phyloP scores from a whole-genome alignment of 2,329 filamentous ascomycete species.

The Tolypocladium paradoxum region DNA sequence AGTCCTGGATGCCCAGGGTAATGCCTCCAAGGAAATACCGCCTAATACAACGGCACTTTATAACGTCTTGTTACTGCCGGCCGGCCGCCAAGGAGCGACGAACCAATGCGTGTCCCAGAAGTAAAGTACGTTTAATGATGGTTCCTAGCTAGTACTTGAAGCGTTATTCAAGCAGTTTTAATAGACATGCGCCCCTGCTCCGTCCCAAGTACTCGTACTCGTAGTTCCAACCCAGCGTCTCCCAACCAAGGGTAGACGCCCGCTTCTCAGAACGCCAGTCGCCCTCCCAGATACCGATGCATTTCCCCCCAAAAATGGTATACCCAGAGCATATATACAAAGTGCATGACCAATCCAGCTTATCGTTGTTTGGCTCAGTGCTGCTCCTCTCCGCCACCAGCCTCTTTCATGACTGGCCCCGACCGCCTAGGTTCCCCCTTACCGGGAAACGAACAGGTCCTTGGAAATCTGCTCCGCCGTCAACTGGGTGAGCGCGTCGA shows the following conservation, averaged over 20 bases:
- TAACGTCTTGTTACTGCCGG: too few relatives aligned
- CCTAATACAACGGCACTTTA: too few relatives aligned
- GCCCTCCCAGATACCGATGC: not conserved
- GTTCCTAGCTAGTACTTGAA: not conserved
- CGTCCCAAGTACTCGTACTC: too few relatives aligned
- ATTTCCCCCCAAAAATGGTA: not conserved
- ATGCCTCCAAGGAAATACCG: too few relatives aligned
- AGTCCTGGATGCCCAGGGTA: too few relatives aligned
- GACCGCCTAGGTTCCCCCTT: not conserved
- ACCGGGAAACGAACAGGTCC: conserved; percentile 10
- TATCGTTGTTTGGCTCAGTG: too few relatives aligned
- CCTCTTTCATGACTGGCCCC: not conserved
- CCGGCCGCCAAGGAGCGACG: not conserved
- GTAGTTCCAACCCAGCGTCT: not conserved
- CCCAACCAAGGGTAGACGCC: not conserved
- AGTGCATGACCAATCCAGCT: not conserved
- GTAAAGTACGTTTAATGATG: not conserved
- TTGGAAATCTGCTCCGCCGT: conserved; percentile 10
- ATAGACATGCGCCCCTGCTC: not conserved
- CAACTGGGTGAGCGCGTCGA: conserved; percentile 8
- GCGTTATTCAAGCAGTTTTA: not conserved
- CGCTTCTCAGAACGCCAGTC: not conserved
- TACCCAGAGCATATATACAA: not conserved
- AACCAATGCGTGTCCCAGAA: not conserved
- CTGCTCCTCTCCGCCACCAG: not conserved